These are phyloP conservation scores for Phytophthora idaei DNA, from an alignment of 352 stramenopile species.

Conservation along the genomic window DNA sequence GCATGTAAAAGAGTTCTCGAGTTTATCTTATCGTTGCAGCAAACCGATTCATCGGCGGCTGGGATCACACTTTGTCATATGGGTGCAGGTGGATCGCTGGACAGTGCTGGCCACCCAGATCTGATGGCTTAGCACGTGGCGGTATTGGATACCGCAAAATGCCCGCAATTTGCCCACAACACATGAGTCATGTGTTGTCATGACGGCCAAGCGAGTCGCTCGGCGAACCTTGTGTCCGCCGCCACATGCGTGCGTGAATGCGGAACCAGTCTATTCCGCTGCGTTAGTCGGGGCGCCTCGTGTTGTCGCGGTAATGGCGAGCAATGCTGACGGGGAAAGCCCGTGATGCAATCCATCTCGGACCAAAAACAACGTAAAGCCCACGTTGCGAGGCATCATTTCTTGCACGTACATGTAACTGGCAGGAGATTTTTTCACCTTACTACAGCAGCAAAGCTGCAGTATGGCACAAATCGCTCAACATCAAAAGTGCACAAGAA, in stretches of 20 bases:
- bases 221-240: not conserved
- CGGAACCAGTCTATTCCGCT: conserved; percentile 37
- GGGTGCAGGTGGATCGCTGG: conserved; percentile 12
- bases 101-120: conserved; percentile 14
- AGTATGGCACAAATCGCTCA: no score
- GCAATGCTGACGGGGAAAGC: conserved; percentile 7
- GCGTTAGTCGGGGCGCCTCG: conserved; percentile 22
- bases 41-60: conserved; percentile 1
- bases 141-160: conserved; percentile 10
- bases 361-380: not conserved
- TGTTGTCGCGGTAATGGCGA: conserved; percentile 17
- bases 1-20: not conserved
- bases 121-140: conserved; percentile 7
- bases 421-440: not conserved
- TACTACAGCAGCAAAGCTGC: not conserved
- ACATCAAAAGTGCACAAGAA: no score
- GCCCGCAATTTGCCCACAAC: not conserved
- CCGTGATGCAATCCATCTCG: conserved; percentile 1
- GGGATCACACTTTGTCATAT: conserved; percentile 29
- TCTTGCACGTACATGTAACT: not conserved
- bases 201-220: not conserved
- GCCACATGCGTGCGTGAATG: conserved; percentile 34
- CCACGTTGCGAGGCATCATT: not conserved
- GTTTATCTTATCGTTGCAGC: not conserved
- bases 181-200: not conserved